Conservation (phyloP, 345 rosid genomes). For the Populus alba region DNA sequence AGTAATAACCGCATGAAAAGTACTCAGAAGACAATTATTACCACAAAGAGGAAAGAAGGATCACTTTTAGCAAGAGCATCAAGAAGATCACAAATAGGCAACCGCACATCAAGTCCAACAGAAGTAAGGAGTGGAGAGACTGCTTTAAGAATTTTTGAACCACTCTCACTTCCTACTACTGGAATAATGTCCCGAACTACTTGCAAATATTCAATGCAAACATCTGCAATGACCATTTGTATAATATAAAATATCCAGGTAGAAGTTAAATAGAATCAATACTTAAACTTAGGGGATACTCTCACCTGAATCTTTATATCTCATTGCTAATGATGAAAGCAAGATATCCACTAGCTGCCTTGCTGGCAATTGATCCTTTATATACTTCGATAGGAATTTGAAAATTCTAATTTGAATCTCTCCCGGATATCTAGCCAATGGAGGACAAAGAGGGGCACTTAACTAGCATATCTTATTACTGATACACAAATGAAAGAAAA, state of each 20-base stretch:
- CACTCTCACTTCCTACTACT: constrained; percentile 42
- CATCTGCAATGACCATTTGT: constrained; percentile 44
- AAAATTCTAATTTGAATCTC: constrained; percentile 62
- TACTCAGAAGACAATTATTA: constrained; percentile 33
- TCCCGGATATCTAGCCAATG: constrained; percentile 54
- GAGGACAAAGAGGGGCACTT: no score
- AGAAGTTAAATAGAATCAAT: not conserved
- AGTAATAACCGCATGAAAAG: not conserved
- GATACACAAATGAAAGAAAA: no score
- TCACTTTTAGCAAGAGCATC: constrained; percentile 64
- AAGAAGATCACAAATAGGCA: constrained; percentile 67
- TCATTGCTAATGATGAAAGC: constrained; percentile 58
- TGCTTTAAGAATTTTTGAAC: constrained; percentile 44
- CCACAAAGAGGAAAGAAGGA: constrained; percentile 58
- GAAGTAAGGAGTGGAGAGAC: constrained; percentile 68
- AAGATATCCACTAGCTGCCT: constrained; percentile 63
- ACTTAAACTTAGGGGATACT: not conserved
- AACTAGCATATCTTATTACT: no score
- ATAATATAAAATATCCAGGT: not conserved
- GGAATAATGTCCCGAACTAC: constrained; percentile 58
- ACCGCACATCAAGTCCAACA: constrained; percentile 56
- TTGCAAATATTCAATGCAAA: constrained; percentile 50
- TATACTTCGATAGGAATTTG: constrained; percentile 57
- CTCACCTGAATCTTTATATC: constrained; percentile 61
- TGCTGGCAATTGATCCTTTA: constrained; percentile 47